phyloP scores from a whole-genome alignment of 768 basidiomycete species.

The Dacryopinax primogenitus region DNA sequence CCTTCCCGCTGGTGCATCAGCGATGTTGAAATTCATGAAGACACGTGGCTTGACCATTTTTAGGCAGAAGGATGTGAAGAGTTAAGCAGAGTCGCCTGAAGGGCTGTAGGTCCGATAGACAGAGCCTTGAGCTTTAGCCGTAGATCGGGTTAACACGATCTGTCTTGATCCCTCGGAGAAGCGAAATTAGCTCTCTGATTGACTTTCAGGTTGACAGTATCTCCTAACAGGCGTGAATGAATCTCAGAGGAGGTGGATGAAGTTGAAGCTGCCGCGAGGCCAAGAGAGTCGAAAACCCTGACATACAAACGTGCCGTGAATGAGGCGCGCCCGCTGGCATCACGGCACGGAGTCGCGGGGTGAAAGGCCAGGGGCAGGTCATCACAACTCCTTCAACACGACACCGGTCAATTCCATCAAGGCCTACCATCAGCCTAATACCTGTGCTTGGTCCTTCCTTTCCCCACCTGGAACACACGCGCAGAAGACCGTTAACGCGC shows the following conservation, averaged over 20 bases:
- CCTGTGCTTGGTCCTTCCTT: neutral
- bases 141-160: neutral
- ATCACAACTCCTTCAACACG: neutral
- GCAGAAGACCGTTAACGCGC: neutral
- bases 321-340: neutral
- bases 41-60: constrained; percentile 37
- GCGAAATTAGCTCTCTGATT: neutral
- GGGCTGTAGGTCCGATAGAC: no score
- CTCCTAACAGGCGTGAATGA: neutral
- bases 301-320: neutral
- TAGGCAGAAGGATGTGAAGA: neutral
- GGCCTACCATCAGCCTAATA: constrained; percentile 7
- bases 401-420: neutral
- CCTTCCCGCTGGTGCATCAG: constrained; percentile 44
- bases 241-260: neutral
- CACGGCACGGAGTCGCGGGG: neutral
- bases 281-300: neutral
- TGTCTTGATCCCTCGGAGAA: neutral
- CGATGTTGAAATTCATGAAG: constrained; percentile 54
- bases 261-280: constrained; percentile 5
- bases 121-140: no score
- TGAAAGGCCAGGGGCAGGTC: neutral
- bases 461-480: neutral
- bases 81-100: neutral
- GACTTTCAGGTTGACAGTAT: neutral